Conservation (phyloP, 2,329 filamentous ascomycete species). For the Botrytis tulipae region DNA sequence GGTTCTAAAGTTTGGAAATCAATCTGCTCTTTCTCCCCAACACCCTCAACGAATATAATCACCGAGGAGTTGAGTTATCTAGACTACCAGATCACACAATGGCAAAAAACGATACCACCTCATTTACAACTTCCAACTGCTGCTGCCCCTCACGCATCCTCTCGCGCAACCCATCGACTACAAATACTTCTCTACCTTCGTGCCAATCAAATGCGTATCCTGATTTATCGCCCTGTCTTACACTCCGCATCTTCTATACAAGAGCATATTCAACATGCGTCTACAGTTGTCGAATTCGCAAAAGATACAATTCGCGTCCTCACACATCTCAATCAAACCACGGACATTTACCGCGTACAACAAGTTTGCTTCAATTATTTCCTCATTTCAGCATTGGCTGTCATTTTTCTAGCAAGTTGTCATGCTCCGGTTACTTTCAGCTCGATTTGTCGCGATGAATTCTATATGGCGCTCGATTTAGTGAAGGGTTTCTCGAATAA, state of each 20-base stretch:
- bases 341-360: conserved; percentile 67
- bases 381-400: conserved; percentile 69
- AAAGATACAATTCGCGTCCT: conserved; percentile 75
- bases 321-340: conserved; percentile 67
- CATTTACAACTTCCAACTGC: conserved; percentile 53
- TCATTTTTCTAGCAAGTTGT: conserved; percentile 73
- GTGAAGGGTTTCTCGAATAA: conserved; percentile 70
- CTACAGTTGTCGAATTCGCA: conserved; percentile 70
- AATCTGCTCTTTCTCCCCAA: conserved; percentile 45
- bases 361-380: conserved; percentile 83
- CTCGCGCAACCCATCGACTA: conserved; percentile 60
- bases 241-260: conserved; percentile 82
- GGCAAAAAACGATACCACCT: conserved; percentile 74
- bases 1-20: conserved; percentile 85
- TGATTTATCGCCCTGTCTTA: conserved; percentile 83
- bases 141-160: conserved; percentile 45
- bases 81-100: conserved; percentile 80
- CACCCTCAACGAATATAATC: conserved; percentile 35
- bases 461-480: conserved; percentile 74
- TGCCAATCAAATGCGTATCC: conserved; percentile 85
- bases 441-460: conserved; percentile 67
- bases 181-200: conserved; percentile 83
- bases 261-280: conserved; percentile 69
- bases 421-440: conserved; percentile 73
- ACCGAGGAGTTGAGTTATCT: conserved; percentile 75